Conservation (phyloP, 1,284 basidiomycete species). For the Sanghuangporus baumii region DNA sequence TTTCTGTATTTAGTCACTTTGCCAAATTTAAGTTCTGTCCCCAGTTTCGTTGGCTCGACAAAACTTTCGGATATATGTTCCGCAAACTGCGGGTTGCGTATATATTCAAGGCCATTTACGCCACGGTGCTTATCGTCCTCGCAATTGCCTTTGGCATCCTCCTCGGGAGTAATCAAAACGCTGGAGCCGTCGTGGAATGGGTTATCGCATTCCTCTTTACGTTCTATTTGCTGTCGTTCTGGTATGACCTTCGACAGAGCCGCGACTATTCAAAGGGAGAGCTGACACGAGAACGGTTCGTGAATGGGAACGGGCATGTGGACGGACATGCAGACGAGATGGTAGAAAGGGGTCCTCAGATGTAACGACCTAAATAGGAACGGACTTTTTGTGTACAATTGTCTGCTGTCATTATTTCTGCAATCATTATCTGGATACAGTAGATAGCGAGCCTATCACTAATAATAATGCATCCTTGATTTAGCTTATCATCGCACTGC, state of each 20-base stretch:
- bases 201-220: constrained; percentile 65
- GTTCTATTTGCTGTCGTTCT: constrained; percentile 64
- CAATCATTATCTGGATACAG: too few relatives aligned
- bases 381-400: not conserved
- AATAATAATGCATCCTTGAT: too few relatives aligned
- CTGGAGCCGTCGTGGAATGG: constrained; percentile 66
- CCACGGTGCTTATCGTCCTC: constrained; percentile 47
- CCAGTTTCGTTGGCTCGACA: constrained; percentile 60
- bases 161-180: constrained; percentile 43
- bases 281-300: constrained; percentile 17
- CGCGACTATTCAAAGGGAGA: constrained; percentile 37
- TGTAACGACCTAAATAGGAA: not conserved
- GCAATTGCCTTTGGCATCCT: constrained; percentile 57
- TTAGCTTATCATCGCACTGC: too few relatives aligned
- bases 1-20: not conserved
- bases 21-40: not conserved
- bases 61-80: constrained; percentile 40
- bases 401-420: not conserved
- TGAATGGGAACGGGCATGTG: not conserved
- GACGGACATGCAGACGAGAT: not conserved
- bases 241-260: constrained; percentile 55
- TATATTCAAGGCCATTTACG: constrained; percentile 54
- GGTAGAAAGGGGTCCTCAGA: not conserved
- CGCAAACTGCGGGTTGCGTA: constrained; percentile 52
- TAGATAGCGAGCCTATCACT: too few relatives aligned